Evolutionary conservation across 108 stramenopile genomes (phyloP).

Genomic region (Pelagomonas calceolata): DNA sequence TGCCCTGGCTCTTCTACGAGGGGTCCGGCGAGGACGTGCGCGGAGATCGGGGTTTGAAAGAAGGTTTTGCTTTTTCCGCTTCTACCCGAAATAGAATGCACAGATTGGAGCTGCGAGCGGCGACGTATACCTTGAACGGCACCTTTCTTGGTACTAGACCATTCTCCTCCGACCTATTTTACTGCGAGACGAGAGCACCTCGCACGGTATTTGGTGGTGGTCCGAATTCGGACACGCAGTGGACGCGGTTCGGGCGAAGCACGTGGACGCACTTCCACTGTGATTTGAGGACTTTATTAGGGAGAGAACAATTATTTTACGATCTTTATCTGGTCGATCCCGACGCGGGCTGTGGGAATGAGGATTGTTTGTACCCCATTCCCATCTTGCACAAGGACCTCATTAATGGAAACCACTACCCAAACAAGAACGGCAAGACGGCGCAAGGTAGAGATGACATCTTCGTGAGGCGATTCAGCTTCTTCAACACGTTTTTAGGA

Average conservation of each 20-base stretch:
- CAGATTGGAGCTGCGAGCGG: conserved; percentile 30
- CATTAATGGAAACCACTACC: conserved; percentile 14
- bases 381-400: conserved; percentile 45
- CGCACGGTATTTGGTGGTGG: conserved; percentile 23
- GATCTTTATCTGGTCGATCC: conserved; percentile 58
- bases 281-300: conserved; percentile 31
- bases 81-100: conserved; percentile 11
- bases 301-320: conserved; percentile 48
- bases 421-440: conserved; percentile 35
- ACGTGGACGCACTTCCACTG: conserved; percentile 35
- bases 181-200: conserved; percentile 34
- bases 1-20: conserved; percentile 55
- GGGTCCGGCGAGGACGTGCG: conserved; percentile 28
- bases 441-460: conserved; percentile 44
- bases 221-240: conserved; percentile 17
- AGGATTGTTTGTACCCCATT: conserved; percentile 44
- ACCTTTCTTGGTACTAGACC: conserved; percentile 50
- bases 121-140: conserved; percentile 50
- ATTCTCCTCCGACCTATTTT: conserved; percentile 48
- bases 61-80: conserved; percentile 31
- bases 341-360: conserved; percentile 1
- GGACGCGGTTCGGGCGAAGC: conserved; percentile 41
- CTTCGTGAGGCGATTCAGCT: conserved; percentile 57
- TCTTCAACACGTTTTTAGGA: conserved; percentile 35
- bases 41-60: conserved; percentile 41